Evolutionary conservation across 1,139 yeast genomes (phyloP), one percentile per base, ranked within the genome.

Genomic region (Magnusiomyces magnusii): DNA sequence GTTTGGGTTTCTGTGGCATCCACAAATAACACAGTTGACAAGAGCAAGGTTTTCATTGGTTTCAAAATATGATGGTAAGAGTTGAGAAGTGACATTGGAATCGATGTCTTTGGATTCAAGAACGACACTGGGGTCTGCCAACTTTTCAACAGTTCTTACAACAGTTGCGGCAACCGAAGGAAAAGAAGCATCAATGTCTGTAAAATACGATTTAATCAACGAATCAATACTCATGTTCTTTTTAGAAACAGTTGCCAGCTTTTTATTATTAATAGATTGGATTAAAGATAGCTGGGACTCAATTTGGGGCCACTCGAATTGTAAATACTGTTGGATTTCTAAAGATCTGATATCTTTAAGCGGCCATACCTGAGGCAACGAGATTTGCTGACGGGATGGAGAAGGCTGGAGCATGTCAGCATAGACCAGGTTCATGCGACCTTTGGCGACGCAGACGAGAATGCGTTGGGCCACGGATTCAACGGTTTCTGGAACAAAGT

Each of bases 111-210:
- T 54, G 60, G 15, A 42, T 44, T n/a, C 63, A 55, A 23, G 59
- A 51, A 49, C 36, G 13, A 13, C 21, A 5, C 31, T 24, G 2
- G 67, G 90, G 10, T 80, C 79, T 0, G 82, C 83, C 56, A 93
- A 74, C 70, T 93, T 92, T 57, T 85, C 85, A 13, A 95, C 96
- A 0, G 96, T 92, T 63, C 89, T 85, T 15, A 91, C 92, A 23
- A 93, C 98, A 0, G 99, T 92, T 0, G 97, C 87, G 1, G 95
- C 93, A 2, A 95, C 90, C 57, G 95, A 90, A 0, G 97, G 90
- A 68, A 91, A 92, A 7, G 87, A 95, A 10, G 81, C 79, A 67
- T 91, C 97, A 42, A 92, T 82, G 51, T 80, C 80, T 44, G 76
- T 78, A 67, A 91, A 90, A 71, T 93, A 93, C 58, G 85, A 81